Evolutionary conservation across 1,284 basidiomycete genomes (phyloP).

Genomic region (Pseudozyma sp.): DNA sequence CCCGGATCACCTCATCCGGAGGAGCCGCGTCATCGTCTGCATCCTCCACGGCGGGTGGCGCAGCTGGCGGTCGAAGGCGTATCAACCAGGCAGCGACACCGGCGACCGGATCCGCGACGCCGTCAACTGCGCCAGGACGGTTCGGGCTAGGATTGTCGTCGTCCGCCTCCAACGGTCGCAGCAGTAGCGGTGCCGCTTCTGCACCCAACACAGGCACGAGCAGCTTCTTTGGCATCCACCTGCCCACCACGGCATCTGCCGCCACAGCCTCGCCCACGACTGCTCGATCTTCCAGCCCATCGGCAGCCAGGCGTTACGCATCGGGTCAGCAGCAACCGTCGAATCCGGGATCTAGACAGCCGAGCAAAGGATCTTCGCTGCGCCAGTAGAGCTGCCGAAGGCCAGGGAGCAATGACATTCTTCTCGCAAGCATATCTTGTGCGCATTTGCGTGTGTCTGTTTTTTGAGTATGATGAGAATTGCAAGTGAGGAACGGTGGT

Average conservation of each 20-base stretch:
- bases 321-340: slow-evolving; percentile 18
- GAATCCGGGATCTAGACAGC: slow-evolving; percentile 28
- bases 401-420: not conserved
- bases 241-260: slow-evolving; percentile 14
- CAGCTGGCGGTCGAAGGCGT: slow-evolving; percentile 19
- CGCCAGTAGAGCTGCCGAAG: slow-evolving; percentile 4
- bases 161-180: not conserved
- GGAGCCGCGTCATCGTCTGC: slow-evolving; percentile 10
- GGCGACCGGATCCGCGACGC: not conserved
- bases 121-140: slow-evolving; percentile 18
- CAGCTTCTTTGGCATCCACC: slow-evolving; percentile 52
- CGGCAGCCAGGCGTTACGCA: slow-evolving; percentile 21
- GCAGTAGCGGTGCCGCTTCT: not conserved
- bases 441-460: not conserved
- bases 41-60: slow-evolving; percentile 10
- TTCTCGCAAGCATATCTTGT: not conserved
- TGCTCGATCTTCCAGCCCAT: slow-evolving; percentile 24
- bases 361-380: slow-evolving; percentile 41
- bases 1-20: slow-evolving; percentile 14
- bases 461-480: not conserved
- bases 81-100: slow-evolving; percentile 32
- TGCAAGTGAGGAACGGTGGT: not conserved
- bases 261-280: slow-evolving; percentile 4
- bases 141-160: slow-evolving; percentile 34
- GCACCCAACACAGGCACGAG: slow-evolving; percentile 19